These are phyloP conservation scores for Nidularia pulvinata DNA, from an alignment of 768 basidiomycete species.

Conservation along the genomic window DNA sequence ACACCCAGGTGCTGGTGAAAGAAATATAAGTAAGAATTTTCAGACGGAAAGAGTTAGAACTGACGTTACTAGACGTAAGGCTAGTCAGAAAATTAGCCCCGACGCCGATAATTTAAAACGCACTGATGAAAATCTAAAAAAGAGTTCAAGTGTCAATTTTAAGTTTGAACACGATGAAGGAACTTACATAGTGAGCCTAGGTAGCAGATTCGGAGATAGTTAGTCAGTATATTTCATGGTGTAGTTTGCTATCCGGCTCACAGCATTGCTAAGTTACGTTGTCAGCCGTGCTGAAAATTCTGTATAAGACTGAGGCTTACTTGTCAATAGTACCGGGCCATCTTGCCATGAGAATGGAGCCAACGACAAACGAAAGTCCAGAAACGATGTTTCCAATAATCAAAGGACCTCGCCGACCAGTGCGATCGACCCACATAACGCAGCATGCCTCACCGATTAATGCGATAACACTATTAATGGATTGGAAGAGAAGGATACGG, in stretches of 20 bases:
- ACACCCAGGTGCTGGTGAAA: constrained; percentile 35
- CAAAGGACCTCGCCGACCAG: constrained; percentile 35
- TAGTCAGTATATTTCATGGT: too few species aligned
- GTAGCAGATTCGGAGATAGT: not conserved
- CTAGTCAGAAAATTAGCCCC: constrained; percentile 6
- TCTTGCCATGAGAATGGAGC: constrained; percentile 39
- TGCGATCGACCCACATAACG: constrained; percentile 41
- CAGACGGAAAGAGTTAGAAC: not conserved
- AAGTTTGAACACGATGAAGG: not conserved
- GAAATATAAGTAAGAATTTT: not conserved
- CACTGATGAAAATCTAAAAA: constrained; percentile 40
- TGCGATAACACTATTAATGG: constrained; percentile 53
- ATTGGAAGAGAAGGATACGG: constrained; percentile 49
- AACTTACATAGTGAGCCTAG: constrained; percentile 36
- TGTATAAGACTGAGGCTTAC: constrained; percentile 14
- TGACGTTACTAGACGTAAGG: not conserved
- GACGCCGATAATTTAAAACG: not conserved
- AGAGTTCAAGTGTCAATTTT: not conserved
- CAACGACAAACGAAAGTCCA: constrained; percentile 40
- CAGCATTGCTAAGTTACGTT: constrained; percentile 25
- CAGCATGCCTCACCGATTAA: constrained; percentile 50
- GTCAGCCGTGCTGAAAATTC: not conserved
- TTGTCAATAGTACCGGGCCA: constrained; percentile 43
- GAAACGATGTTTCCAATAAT: constrained; percentile 39
- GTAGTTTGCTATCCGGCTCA: constrained; percentile 9